phyloP scores from a whole-genome alignment of 208 protist species.

The Crithidia bombi region DNA sequence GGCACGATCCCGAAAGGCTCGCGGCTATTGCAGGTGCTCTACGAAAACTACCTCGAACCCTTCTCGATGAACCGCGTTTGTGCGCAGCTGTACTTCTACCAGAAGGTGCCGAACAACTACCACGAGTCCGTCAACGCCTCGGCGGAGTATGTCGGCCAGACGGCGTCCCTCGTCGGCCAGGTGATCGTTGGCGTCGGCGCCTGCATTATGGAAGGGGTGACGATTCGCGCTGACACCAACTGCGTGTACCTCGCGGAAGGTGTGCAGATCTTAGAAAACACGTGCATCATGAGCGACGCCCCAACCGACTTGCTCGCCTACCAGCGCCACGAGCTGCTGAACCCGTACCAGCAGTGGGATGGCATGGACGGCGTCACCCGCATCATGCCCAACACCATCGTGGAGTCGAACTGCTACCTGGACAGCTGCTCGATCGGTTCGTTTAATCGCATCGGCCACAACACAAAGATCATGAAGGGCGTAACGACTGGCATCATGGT shows the following conservation, averaged over 20 bases:
- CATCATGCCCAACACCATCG: slow-evolving; percentile 85
- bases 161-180: slow-evolving; percentile 78
- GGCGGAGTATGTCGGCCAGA: slow-evolving; percentile 86
- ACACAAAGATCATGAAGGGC: slow-evolving; percentile 90
- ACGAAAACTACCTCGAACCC: slow-evolving; percentile 90
- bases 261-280: slow-evolving; percentile 89
- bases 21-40: slow-evolving; percentile 87
- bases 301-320: slow-evolving; percentile 83
- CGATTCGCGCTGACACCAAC: slow-evolving; percentile 85
- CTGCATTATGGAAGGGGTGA: slow-evolving; percentile 88
- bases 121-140: slow-evolving; percentile 82
- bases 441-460: slow-evolving; percentile 90
- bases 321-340: slow-evolving; percentile 82
- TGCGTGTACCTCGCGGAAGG: slow-evolving; percentile 86
- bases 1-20: slow-evolving; percentile 57
- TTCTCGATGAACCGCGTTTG: slow-evolving; percentile 90
- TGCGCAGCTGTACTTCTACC: slow-evolving; percentile 83
- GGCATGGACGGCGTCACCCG: slow-evolving; percentile 81
- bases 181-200: slow-evolving; percentile 76
- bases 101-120: slow-evolving; percentile 90
- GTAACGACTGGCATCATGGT: slow-evolving; percentile 90
- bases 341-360: slow-evolving; percentile 92
- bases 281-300: slow-evolving; percentile 87
- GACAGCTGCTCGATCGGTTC: slow-evolving; percentile 89
- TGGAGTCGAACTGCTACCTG: slow-evolving; percentile 89